A percentile compares a stretch with the other conserved stretches of the same genome.
Evolutionary conservation across 2,329 filamentous ascomycete genomes (phyloP).

Genomic region (Macrophomina pseudophaseolina): DNA sequence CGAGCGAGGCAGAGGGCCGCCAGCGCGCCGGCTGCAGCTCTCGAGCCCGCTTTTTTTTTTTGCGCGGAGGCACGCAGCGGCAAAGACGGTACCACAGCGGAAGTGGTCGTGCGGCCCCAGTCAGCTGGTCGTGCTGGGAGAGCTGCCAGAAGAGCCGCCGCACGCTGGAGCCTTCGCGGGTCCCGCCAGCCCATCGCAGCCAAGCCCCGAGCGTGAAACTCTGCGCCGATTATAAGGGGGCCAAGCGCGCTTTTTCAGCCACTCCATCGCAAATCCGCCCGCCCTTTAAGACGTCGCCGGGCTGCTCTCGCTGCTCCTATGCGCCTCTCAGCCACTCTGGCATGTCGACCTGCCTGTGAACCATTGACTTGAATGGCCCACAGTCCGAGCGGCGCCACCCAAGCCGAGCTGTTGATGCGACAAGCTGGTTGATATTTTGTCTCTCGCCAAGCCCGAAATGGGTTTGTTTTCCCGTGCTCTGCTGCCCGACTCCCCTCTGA

Average conservation of each 20-base stretch:
- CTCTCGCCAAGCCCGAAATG: constrained; percentile 5
- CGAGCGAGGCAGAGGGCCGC: background rate
- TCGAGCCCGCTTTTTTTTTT: constrained; percentile 19
- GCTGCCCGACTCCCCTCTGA: background rate
- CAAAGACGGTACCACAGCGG: background rate
- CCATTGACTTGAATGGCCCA: background rate
- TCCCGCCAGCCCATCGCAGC: constrained; percentile 1
- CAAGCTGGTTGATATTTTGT: background rate
- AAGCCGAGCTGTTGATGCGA: background rate
- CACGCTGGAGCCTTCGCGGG: background rate
- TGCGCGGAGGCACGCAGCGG: background rate
- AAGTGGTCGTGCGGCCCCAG: constrained; percentile 4
- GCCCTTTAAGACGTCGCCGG: constrained; percentile 24
- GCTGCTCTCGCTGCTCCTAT: constrained; percentile 16
- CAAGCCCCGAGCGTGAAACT: constrained; percentile 16
- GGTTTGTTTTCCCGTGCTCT: constrained; percentile 7
- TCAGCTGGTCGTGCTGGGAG: constrained; percentile 11
- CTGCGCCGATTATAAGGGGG: constrained; percentile 20
- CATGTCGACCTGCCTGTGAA: constrained; percentile 9
- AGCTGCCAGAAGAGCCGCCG: constrained; percentile 5
- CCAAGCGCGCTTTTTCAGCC: constrained; percentile 26
- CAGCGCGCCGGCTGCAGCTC: constrained; percentile 3
- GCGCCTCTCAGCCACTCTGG: constrained; percentile 13
- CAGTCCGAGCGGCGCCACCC: background rate
- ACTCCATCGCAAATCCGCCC: constrained; percentile 23